Conservation (phyloP, 192 early-diverging fungal genomes). For the Backusella westeae region DNA sequence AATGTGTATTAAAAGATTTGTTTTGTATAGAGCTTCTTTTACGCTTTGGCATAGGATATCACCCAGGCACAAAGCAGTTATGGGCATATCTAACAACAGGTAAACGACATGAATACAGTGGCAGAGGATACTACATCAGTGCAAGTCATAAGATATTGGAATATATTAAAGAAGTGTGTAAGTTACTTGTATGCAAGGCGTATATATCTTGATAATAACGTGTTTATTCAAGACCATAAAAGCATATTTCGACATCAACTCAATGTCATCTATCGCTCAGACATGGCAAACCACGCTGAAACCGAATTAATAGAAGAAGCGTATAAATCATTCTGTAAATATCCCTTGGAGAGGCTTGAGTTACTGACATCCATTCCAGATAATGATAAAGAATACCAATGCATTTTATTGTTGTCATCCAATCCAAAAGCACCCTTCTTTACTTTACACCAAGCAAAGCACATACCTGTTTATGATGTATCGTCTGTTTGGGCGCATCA, state of each 20-base stretch:
- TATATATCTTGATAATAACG: not conserved
- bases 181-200: not conserved
- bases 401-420: not conserved
- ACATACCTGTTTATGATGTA: slow-evolving; percentile 10
- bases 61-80: not conserved
- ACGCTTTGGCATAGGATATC: slow-evolving; percentile 15
- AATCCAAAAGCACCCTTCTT: not conserved
- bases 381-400: not conserved
- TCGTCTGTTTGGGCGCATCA: not conserved
- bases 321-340: not conserved
- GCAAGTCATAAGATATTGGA: not conserved
- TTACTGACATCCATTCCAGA: not conserved
- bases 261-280: slow-evolving; percentile 2
- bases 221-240: not conserved
- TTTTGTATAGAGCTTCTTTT: slow-evolving; percentile 6
- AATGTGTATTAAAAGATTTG: not conserved
- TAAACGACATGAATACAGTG: slow-evolving; percentile 9
- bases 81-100: slow-evolving; percentile 20
- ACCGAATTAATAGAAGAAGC: not conserved
- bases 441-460: not conserved
- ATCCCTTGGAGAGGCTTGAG: not conserved
- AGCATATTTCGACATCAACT: not conserved
- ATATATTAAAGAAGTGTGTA: slow-evolving; percentile 5
- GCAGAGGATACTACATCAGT: slow-evolving; percentile 18
- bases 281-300: slow-evolving; percentile 8